These are phyloP conservation scores for Venturia asperata DNA, from an alignment of 2,329 filamentous ascomycete genomes.

Conservation along the genomic window DNA sequence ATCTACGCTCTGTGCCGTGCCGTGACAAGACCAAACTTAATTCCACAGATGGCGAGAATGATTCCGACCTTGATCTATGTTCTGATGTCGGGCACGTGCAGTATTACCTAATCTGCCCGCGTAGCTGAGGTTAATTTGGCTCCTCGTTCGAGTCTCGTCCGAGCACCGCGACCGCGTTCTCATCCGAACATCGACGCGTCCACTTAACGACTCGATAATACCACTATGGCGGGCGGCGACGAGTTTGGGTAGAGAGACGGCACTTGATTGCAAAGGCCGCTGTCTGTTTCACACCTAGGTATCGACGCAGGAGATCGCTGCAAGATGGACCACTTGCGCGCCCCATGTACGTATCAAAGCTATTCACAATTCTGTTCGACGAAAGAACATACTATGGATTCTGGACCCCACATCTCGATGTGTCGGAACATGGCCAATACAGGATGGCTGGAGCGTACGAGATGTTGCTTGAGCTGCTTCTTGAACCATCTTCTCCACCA, in stretches of 20 bases:
- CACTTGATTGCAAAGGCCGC: background rate
- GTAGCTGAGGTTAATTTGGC: no score
- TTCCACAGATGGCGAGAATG: no score
- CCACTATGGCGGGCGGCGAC: background rate
- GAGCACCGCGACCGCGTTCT: background rate
- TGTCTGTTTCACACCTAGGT: background rate
- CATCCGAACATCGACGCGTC: conserved; percentile 1
- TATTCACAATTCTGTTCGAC: conserved; percentile 17
- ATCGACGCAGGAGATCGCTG: background rate
- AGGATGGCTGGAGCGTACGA: conserved; percentile 19
- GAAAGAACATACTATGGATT: conserved; percentile 16
- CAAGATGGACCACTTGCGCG: background rate
- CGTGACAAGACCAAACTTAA: no score
- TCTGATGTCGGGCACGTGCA: background rate
- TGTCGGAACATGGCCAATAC: no score
- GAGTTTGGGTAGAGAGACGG: background rate
- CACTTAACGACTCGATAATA: background rate
- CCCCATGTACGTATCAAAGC: conserved; percentile 4
- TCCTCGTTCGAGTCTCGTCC: background rate
- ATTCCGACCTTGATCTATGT: no score
- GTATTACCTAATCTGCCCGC: background rate
- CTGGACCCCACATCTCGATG: background rate
- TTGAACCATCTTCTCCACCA: conserved; percentile 21
- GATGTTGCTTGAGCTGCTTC: conserved; percentile 19
- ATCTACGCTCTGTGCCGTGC: background rate